Conservation (phyloP, 352 stramenopile genomes). For the Globisporangium emineosum region DNA sequence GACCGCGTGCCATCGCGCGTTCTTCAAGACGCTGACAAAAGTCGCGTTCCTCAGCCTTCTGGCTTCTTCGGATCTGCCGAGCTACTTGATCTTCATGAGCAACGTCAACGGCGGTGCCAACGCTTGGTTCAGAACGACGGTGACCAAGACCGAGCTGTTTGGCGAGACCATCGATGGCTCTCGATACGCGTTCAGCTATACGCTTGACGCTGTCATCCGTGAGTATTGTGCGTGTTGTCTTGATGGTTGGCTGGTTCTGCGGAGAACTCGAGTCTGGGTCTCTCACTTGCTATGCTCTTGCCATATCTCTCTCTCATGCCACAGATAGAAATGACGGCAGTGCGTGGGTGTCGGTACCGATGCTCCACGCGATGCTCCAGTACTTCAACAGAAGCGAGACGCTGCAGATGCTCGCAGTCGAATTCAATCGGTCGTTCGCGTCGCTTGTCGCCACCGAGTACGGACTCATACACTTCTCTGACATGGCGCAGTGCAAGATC, state of each 20-base stretch:
- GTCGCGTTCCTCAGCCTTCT: slow-evolving; percentile 30
- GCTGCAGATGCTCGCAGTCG: slow-evolving; percentile 20
- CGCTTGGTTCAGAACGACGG: slow-evolving; percentile 27
- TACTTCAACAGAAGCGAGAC: slow-evolving; percentile 18
- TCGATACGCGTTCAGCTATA: slow-evolving; percentile 23
- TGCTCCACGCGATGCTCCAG: slow-evolving; percentile 25
- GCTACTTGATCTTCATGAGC: slow-evolving; percentile 34
- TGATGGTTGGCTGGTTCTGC: too few relatives aligned
- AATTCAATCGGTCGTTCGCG: slow-evolving; percentile 30
- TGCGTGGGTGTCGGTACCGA: slow-evolving; percentile 27
- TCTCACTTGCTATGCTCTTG: background rate
- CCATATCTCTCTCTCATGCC: background rate
- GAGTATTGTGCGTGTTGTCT: slow-evolving; percentile 3
- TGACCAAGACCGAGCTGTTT: slow-evolving; percentile 19
- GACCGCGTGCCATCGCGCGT: slow-evolving; percentile 33
- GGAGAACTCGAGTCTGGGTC: background rate
- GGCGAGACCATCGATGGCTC: slow-evolving; percentile 25
- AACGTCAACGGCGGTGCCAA: slow-evolving; percentile 29
- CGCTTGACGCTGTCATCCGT: slow-evolving; percentile 15
- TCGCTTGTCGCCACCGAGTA: slow-evolving; percentile 28
- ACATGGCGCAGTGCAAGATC: slow-evolving; percentile 27
- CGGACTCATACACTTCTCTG: slow-evolving; percentile 28
- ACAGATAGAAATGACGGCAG: slow-evolving; percentile 32
- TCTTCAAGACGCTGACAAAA: slow-evolving; percentile 35
- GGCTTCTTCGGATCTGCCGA: slow-evolving; percentile 16